Percentiles rank a stretch among this genome's conserved stretches.
These are phyloP conservation scores for Wallacemonas sp. DNA, from an alignment of 208 protist species.

Conservation along the genomic window DNA sequence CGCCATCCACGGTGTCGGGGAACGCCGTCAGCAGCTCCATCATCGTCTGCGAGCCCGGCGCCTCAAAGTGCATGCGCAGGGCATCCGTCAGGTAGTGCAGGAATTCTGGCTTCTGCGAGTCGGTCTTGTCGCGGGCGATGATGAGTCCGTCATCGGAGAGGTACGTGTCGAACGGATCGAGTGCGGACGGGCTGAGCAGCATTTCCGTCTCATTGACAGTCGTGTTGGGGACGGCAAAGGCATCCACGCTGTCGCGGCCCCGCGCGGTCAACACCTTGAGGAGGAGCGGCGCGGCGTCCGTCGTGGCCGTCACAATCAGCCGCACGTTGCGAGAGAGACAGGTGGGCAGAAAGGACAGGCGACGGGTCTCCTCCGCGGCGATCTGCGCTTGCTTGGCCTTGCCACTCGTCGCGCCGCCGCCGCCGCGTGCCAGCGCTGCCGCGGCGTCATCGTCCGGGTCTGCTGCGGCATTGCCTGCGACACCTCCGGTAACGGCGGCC, in stretches of 20 bases:
- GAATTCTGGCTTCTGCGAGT: slow-evolving; percentile 57
- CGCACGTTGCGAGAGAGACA: slow-evolving; percentile 77
- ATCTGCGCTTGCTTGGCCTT: slow-evolving; percentile 6
- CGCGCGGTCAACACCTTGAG: slow-evolving; percentile 22
- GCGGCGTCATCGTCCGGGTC: not conserved
- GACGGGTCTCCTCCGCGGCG: not conserved
- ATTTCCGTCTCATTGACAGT: slow-evolving; percentile 76
- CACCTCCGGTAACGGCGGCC: slow-evolving; percentile 4
- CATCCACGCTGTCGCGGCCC: slow-evolving; percentile 65
- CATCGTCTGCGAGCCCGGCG: slow-evolving; percentile 47
- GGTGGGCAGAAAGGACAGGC: slow-evolving; percentile 41
- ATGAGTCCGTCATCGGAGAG: slow-evolving; percentile 76
- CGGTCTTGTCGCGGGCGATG: slow-evolving; percentile 50
- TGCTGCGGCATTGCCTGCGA: not conserved
- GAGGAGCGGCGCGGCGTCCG: slow-evolving; percentile 23
- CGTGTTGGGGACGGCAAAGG: slow-evolving; percentile 41
- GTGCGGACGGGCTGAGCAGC: slow-evolving; percentile 42
- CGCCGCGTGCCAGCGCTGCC: not conserved
- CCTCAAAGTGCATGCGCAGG: slow-evolving; percentile 50
- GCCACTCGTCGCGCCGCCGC: not conserved
- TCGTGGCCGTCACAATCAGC: slow-evolving; percentile 47
- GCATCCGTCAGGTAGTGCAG: slow-evolving; percentile 62
- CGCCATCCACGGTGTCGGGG: slow-evolving; percentile 55
- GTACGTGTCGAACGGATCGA: slow-evolving; percentile 42
- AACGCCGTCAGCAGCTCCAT: slow-evolving; percentile 43